These are phyloP conservation scores for Crataegus laevigata DNA, from an alignment of 306 rosid genomes.

Conservation along the genomic window DNA sequence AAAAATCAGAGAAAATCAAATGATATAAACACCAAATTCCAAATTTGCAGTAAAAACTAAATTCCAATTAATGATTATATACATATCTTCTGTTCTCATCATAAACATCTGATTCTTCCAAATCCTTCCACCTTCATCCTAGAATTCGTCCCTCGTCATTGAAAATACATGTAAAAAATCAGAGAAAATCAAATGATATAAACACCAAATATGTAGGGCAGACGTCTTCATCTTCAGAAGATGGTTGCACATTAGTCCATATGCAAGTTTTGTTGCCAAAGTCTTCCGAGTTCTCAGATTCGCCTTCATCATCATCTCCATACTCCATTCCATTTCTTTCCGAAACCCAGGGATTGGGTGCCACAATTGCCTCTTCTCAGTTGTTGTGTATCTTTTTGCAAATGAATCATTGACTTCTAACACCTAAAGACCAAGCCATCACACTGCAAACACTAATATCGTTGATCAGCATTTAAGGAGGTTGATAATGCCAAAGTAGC, in stretches of 20 bases:
- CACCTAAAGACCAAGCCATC: constrained; percentile 36
- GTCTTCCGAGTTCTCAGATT: constrained; percentile 23
- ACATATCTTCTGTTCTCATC: no score
- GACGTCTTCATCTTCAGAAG: constrained; percentile 35
- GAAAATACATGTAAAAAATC: no score
- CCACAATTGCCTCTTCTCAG: constrained; percentile 27
- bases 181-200: no score
- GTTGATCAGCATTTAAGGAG: constrained; percentile 26
- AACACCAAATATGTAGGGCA: constrained; percentile 22
- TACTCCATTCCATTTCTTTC: constrained; percentile 28
- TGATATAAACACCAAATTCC: no score
- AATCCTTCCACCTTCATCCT: no score
- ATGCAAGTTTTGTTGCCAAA: constrained; percentile 17
- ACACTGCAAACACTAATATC: constrained; percentile 26
- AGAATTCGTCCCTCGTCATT: no score
- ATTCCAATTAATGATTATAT: no score
- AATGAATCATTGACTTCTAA: constrained; percentile 28
- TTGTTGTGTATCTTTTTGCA: constrained; percentile 29
- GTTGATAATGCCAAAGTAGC: constrained; percentile 20
- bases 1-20: no score
- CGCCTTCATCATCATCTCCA: constrained; percentile 22
- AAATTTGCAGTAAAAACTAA: no score
- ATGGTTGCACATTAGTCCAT: constrained; percentile 6
- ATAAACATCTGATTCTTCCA: no score
- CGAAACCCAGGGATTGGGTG: constrained; percentile 16